Conservation (phyloP, 1,284 basidiomycete species). For the Tilletia horrida region DNA sequence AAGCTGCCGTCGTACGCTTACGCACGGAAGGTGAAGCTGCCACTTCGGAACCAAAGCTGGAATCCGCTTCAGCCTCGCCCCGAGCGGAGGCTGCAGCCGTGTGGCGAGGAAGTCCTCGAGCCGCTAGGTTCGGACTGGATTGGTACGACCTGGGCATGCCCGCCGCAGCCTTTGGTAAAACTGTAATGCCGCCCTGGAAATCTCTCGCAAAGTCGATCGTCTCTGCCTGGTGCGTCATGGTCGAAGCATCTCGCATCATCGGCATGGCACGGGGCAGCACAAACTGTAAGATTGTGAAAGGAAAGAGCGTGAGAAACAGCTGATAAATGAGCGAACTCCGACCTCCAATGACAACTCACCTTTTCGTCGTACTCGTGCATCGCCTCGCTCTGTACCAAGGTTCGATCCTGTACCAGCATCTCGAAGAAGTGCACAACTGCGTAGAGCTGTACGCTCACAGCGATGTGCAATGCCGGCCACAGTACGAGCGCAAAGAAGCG, state of each 20-base stretch:
- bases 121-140: neutral
- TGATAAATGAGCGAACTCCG: neutral
- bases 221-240: constrained; percentile 18
- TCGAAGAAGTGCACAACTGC: neutral
- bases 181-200: neutral
- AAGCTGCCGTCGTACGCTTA: neutral
- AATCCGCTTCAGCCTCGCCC: neutral
- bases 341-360: neutral
- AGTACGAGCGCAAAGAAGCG: constrained; percentile 14
- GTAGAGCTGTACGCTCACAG: neutral
- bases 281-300: constrained; percentile 1
- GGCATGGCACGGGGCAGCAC: constrained; percentile 17
- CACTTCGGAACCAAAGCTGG: neutral
- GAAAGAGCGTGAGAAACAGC: neutral
- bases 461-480: constrained; percentile 6
- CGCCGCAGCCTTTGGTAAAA: neutral
- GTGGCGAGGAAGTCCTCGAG: neutral
- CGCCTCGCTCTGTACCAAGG: neutral
- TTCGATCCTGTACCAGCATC: constrained; percentile 3
- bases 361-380: constrained; percentile 16
- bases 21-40: neutral
- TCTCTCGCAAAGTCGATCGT: neutral
- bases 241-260: constrained; percentile 11
- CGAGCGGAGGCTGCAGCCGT: neutral
- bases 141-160: neutral